phyloP scores from a whole-genome alignment of 257 asterid species.

The Plantago elongata region DNA sequence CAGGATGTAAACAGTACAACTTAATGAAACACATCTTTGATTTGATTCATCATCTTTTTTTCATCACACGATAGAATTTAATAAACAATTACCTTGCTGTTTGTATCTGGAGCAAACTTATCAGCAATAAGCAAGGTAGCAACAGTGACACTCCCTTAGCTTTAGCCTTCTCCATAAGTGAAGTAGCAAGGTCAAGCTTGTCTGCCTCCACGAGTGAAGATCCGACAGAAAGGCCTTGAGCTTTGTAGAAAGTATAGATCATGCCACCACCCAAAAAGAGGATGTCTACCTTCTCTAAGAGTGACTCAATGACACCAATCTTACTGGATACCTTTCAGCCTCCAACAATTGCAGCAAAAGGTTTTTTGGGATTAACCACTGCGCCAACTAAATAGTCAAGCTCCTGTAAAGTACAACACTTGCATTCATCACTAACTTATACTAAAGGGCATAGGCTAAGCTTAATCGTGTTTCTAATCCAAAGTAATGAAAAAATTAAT shows the following conservation, averaged over 20 bases:
- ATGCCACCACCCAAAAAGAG: constrained; percentile 85
- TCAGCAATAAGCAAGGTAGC: constrained; percentile 74
- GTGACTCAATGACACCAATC: constrained; percentile 67
- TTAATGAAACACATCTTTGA: not conserved
- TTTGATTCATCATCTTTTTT: not conserved
- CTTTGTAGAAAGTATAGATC: constrained; percentile 82
- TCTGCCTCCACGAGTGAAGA: constrained; percentile 79
- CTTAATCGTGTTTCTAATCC: too few relatives aligned
- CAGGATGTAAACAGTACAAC: too few relatives aligned
- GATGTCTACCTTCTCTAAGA: constrained; percentile 60
- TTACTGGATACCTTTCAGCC: constrained; percentile 79
- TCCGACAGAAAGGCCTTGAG: constrained; percentile 73
- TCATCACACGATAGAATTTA: not conserved
- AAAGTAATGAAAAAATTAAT: too few relatives aligned
- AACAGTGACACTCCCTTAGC: constrained; percentile 64
- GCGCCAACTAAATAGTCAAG: constrained; percentile 83
- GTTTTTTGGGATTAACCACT: constrained; percentile 73
- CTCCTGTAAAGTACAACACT: constrained; percentile 39
- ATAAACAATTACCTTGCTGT: constrained; percentile 53
- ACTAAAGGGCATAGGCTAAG: too few relatives aligned
- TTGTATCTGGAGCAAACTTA: constrained; percentile 76
- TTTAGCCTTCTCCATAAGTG: constrained; percentile 74
- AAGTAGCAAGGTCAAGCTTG: constrained; percentile 69
- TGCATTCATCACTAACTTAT: too few relatives aligned
- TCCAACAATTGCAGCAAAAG: constrained; percentile 88